Percentiles rank a stretch among this genome's conserved stretches.
Conservation (phyloP, 148 eudicot species). For the Arbutus unedo region DNA sequence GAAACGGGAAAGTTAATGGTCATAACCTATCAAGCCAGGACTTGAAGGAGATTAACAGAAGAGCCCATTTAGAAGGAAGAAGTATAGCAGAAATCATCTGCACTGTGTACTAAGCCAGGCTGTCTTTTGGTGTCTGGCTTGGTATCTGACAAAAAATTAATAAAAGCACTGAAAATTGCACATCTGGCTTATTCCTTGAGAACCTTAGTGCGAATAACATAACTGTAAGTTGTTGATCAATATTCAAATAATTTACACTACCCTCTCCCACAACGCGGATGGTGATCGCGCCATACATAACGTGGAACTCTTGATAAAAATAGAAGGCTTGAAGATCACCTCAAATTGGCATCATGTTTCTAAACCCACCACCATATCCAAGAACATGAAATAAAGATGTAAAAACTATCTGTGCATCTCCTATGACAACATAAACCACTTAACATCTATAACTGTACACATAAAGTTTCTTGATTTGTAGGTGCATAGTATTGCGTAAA, state of each 20-base stretch:
- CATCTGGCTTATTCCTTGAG: not conserved
- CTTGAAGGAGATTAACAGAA: not conserved
- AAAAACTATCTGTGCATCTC: not conserved
- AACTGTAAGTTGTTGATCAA: not conserved
- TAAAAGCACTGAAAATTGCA: not conserved
- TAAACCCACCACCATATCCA: slow-evolving; percentile 5
- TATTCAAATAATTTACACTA: not conserved
- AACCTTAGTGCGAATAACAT: not conserved
- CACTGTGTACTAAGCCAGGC: not conserved
- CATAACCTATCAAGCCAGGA: slow-evolving; percentile 7
- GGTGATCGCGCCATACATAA: too few relatives aligned
- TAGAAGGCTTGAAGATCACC: not conserved
- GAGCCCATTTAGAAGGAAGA: not conserved
- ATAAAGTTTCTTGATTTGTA: not conserved
- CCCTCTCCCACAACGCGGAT: not conserved
- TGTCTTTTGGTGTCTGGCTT: not conserved
- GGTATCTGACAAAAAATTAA: not conserved
- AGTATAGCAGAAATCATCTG: not conserved
- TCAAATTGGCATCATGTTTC: slow-evolving; percentile 8
- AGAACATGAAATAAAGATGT: not conserved
- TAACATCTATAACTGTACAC: not conserved
- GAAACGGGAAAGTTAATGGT: not conserved
- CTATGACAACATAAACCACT: not conserved
- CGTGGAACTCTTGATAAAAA: not conserved
- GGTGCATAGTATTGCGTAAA: not conserved